Evolutionary conservation across 192 early-diverging fungal genomes (phyloP).

Genomic region (Coemansia sp.): DNA sequence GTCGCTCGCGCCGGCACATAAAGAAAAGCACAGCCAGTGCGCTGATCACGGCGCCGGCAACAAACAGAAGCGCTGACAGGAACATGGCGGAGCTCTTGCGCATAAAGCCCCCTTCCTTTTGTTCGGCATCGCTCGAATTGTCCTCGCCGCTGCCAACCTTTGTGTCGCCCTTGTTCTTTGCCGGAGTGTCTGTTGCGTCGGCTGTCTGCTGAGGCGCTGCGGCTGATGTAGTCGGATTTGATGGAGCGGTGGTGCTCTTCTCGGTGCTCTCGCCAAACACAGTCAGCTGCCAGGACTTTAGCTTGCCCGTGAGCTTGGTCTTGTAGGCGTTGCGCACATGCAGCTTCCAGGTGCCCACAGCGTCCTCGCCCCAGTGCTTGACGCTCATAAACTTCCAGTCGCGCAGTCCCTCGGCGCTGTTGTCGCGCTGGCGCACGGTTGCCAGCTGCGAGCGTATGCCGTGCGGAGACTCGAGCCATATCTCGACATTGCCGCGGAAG

Average conservation of each 20-base stretch:
- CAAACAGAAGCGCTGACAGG: conserved; percentile 20
- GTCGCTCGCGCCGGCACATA: conserved; percentile 40
- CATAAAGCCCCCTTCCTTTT: background rate
- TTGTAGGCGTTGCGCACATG: conserved; percentile 62
- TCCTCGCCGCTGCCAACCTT: background rate
- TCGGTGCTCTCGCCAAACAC: conserved; percentile 65
- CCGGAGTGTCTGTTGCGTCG: background rate
- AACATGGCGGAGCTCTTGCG: conserved; percentile 13
- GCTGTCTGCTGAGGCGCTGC: background rate
- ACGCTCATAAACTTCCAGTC: conserved; percentile 97
- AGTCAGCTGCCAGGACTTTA: conserved; percentile 65
- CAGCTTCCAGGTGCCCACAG: conserved; percentile 78
- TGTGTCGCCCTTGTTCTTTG: background rate
- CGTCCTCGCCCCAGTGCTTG: conserved; percentile 94
- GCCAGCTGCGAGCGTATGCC: conserved; percentile 66
- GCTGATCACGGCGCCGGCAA: conserved; percentile 17
- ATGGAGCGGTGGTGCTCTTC: conserved; percentile 1
- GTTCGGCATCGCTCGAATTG: background rate
- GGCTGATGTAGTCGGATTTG: background rate
- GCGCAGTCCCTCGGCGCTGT: conserved; percentile 60
- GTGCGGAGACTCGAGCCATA: conserved; percentile 74
- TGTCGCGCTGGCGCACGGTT: conserved; percentile 61
- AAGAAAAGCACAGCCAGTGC: conserved; percentile 27
- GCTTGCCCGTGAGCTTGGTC: conserved; percentile 52
- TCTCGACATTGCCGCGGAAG: conserved; percentile 81